A percentile compares a stretch with the other conserved stretches of the same genome.
Conservation (phyloP, 2,329 filamentous ascomycete species). For the Xylaria sp. region DNA sequence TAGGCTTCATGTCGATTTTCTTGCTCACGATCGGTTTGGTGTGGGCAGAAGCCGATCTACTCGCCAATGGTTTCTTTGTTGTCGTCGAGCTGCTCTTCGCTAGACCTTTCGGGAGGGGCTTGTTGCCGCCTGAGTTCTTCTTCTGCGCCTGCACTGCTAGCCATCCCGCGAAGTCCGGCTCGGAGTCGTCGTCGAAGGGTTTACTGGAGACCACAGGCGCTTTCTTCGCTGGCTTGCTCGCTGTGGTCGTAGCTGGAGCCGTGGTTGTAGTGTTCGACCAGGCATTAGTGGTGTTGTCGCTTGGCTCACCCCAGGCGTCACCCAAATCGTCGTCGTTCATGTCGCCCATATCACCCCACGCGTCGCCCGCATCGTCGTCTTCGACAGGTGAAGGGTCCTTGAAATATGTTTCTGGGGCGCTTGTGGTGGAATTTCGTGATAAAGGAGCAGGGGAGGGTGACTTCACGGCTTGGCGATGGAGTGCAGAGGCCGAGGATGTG, state of each 20-base stretch:
- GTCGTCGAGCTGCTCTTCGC: constrained; percentile 62
- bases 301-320: constrained; percentile 78
- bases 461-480: constrained; percentile 70
- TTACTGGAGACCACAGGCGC: constrained; percentile 53
- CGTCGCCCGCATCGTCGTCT: constrained; percentile 70
- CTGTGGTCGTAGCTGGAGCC: constrained; percentile 6
- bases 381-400: constrained; percentile 62
- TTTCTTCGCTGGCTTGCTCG: constrained; percentile 44
- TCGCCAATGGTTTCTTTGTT: constrained; percentile 52
- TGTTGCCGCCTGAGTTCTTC: constrained; percentile 58
- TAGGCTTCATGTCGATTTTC: constrained; percentile 76
- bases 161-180: constrained; percentile 97
- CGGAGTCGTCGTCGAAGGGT: constrained; percentile 82
- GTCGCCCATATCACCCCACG: constrained; percentile 77
- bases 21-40: constrained; percentile 58
- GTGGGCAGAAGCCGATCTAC: constrained; percentile 43
- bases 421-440: constrained; percentile 62
- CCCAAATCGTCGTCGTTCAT: constrained; percentile 64
- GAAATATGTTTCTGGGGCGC: constrained; percentile 54
- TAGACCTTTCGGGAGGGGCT: constrained; percentile 85
- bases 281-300: constrained; percentile 54
- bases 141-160: constrained; percentile 88
- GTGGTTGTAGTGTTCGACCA: constrained; percentile 33
- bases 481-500: constrained; percentile 65
- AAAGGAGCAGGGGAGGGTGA: constrained; percentile 60